Base-by-base conservation (phyloP, 1,284 basidiomycete genomes). In the Apiotrichum brassicae region DNA sequence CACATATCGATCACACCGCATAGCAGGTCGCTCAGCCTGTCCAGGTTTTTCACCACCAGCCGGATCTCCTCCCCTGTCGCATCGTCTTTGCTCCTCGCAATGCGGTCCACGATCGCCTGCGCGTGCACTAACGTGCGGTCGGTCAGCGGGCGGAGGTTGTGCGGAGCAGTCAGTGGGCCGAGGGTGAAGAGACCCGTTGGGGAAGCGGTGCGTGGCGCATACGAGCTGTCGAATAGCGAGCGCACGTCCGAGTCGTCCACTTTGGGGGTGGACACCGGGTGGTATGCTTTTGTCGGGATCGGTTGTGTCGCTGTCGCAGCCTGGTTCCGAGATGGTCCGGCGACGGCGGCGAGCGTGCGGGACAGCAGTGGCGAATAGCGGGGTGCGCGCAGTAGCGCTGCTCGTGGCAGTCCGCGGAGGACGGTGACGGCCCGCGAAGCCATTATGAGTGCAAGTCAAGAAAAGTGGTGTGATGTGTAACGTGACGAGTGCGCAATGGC, bases 1-100 rank as follows among this genome's bases (percentile, higher is more conserved):
- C 91, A 88, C 61, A 97, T 82, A 74, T 98, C 94, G 57, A 97
- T 97, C 51, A 98, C 90, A 8, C 89, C 86, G 65, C 94, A 98
- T 3, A 98, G 76, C 66, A 95, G 78, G 75, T 98, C 93, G 67
- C 91, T 95, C 57, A 98, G 81, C 49, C 93, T 79, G 74, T 98
- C 94, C 53, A 98, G 76, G 65, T 92, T 92, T 78, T 94, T 95
- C 56, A 93, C 87, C 18, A 89, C 88, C 68, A 83, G 81, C 54
- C 84, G 76, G 48, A 94, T 77, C 64, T 93, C 89, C 41, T 49
- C 51, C 3, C 69, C 71, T 3, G 66, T 57, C 8, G 66, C 58
- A 40, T 70, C 68, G 46, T 59, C 47, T 26, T 44, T 42, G 2
- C 70, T 68, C 14, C 67, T 60, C 44, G 71, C 63, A 43, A 79